Base-by-base conservation (phyloP, 495 filamentous ascomycete species). In the Gamarada debralockiae region DNA sequence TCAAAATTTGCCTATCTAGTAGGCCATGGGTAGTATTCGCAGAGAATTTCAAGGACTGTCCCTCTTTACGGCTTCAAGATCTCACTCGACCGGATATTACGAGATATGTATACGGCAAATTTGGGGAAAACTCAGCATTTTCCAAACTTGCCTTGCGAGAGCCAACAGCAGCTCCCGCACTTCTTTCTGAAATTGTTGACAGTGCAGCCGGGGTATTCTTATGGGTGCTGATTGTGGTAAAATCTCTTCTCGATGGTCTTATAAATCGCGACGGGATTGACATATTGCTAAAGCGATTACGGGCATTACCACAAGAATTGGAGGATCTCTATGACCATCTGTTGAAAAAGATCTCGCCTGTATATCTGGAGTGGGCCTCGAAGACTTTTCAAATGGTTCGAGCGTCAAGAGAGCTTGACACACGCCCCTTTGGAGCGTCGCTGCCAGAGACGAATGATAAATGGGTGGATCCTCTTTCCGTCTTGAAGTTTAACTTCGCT, bases 141-240 rank as follows among this genome's bases (percentile, higher is more conserved):
- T 2, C 45, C 3, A 31, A 37, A 25, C 41, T 43, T n/a, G 31
- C 31, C 0, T n/a, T 10, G 5, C 24, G 33, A 1, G 1, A 18
- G 0, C 12, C 18, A 5, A 13, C 8, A 5, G 18, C 52, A 3
- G 34, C 42, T 10, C 27, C 12, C 0, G 1, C n/a, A 0, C 38
- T 70, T 6, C 44, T 63, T 3, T 5, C 47, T 2, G 47, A 55
- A 0, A 48, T 70, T 17, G 57, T 53, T 12, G 40, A 54, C 0
- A 68, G 61, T 51, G 57, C 69, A 7, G 44, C 50, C 12, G 68
- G 73, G 0, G 69, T 75, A 3, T 75, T 72, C 50, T 59, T 73
- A 1, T 74, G 73, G 73, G 64, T 70, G n/a, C 31, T 39, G 8
- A 48, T 74, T 5, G 70, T 68, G 3, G 54, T 67, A 1, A 33